Base-by-base conservation (phyloP, 371 early-diverging fungal genomes). In the Mucor irregularis region DNA sequence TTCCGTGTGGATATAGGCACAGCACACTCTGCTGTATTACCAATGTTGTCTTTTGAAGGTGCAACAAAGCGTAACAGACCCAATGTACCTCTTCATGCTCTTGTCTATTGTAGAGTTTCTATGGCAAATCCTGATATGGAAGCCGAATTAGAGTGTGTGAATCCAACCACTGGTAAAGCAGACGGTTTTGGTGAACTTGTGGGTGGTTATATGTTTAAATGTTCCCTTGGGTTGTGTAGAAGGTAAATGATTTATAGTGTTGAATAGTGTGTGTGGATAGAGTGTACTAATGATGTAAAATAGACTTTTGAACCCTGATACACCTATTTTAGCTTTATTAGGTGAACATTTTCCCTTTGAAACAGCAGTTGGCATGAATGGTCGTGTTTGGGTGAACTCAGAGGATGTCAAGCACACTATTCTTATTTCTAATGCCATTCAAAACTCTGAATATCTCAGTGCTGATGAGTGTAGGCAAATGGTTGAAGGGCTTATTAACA, bases 71-170 rank as follows among this genome's bases (percentile, higher is more conserved):
- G 92, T 49, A 95, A 94, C 76, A 82, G 82, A 65, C 98, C 98
- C 33, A 89, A 88, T 39, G 10, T 74, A 0, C 49, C 73, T 73
- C 68, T 91, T 9, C 93, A 94, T 5, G 66, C 84, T 16, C 64
- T 93, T 10, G 87, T 98, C 3, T 98, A 94, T 62, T 94, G 88
- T 24, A 82, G 92, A 30, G 84, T 98, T 1, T 66, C 84, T 3
- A 71, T 92, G 58, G 97, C 97, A 14, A 90, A 94, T 73, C 87
- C 85, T 60, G 94, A 97, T 70, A 95, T 98, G 92, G 98, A 98
- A 49, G 91, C 97, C 2, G 98, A 98, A 59, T 66, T 98, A 16
- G 92, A 92, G 59, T 97, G 98, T 71, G 68, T 87, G 40, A 92
- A 93, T 60, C 87, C 91, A 8, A 58, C 78, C 2, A 85, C 86